phyloP scores from a whole-genome alignment of 495 filamentous ascomycete genomes.

The Aspergillus nidulans region DNA sequence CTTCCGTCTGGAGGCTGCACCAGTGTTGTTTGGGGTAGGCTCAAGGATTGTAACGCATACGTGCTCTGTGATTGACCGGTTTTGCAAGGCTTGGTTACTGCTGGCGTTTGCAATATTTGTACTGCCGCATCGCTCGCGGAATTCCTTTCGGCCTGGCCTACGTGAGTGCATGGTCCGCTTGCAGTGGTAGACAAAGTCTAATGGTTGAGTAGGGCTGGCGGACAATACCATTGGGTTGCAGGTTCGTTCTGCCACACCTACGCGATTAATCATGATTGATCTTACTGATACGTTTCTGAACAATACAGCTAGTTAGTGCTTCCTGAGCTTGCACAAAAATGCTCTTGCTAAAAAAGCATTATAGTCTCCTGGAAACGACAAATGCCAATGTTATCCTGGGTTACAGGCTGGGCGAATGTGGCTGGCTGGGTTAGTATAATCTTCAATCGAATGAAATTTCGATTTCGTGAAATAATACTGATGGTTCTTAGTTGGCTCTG shows the following conservation, averaged over 20 bases:
- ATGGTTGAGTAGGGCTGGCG: conserved; percentile 41
- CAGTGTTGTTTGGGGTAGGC: conserved; percentile 48
- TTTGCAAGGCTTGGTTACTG: conserved; percentile 55
- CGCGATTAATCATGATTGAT: neutral
- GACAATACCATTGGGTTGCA: conserved; percentile 78
- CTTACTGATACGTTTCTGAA: conserved; percentile 1
- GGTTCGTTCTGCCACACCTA: conserved; percentile 23
- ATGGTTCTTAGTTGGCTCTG: conserved; percentile 50
- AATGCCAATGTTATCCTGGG: conserved; percentile 62
- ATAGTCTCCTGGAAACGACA: conserved; percentile 50
- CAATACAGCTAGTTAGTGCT: conserved; percentile 28
- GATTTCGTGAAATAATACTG: neutral
- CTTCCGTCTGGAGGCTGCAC: conserved; percentile 44
- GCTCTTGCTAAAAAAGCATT: neutral
- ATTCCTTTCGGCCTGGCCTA: conserved; percentile 70
- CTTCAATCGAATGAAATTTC: neutral
- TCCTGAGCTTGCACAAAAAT: neutral
- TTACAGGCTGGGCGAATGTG: conserved; percentile 73
- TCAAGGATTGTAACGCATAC: neutral
- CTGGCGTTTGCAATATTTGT: conserved; percentile 68
- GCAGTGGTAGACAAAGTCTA: neutral
- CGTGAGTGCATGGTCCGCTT: conserved; percentile 31
- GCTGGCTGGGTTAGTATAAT: conserved; percentile 57
- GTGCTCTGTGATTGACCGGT: neutral
- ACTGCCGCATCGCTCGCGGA: conserved; percentile 68